phyloP scores from a whole-genome alignment of 345 rosid species.

The Corchorus capsularis region DNA sequence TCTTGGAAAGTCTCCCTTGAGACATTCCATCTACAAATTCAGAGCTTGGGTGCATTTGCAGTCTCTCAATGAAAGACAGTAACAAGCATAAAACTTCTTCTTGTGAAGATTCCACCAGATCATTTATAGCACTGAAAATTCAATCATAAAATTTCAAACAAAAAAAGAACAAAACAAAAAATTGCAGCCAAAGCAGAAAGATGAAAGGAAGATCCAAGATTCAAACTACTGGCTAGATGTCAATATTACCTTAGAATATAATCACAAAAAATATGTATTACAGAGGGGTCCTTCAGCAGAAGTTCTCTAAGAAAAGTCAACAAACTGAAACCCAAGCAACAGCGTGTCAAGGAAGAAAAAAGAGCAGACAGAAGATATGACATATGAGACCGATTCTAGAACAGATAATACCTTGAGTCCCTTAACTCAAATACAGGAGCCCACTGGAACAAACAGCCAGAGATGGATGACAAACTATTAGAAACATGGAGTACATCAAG shows the following conservation, averaged over 20 bases:
- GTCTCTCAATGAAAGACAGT: constrained; percentile 55
- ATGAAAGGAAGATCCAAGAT: constrained; percentile 11
- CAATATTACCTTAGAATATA: constrained; percentile 61
- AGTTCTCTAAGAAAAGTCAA: constrained; percentile 63
- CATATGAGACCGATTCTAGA: constrained; percentile 8
- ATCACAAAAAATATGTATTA: constrained; percentile 51
- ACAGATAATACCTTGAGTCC: constrained; percentile 55
- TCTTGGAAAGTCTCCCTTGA: constrained; percentile 41
- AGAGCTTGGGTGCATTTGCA: constrained; percentile 42
- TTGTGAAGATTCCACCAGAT: constrained; percentile 55
- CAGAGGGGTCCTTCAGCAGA: constrained; percentile 46
- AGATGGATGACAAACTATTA: constrained; percentile 41
- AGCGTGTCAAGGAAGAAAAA: constrained; percentile 24
- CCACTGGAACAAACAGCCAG: constrained; percentile 55
- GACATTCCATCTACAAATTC: constrained; percentile 41
- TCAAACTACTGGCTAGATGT: neutral
- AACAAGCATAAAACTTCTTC: constrained; percentile 65
- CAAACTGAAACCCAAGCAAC: constrained; percentile 53
- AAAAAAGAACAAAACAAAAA: neutral
- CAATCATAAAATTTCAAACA: constrained; percentile 27
- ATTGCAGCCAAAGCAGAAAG: constrained; percentile 14
- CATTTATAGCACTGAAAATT: constrained; percentile 63
- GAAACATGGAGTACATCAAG: constrained; percentile 47
- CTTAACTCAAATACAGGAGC: constrained; percentile 62
- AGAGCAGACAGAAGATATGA: neutral